Conservation (phyloP, 129 eudicot species). For the Helianthus annuus region HanXRQr2.0-SUNRISE NC_035446.2:105660451-105660950, state of each 20-base stretch:
- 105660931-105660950: conserved; percentile 19
- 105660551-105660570: conserved; percentile 14
- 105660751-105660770: neutral
- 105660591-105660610: conserved; percentile 23
- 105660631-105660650: conserved; percentile 18
- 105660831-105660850: conserved; percentile 25
- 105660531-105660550: conserved; percentile 16
- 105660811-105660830: conserved; percentile 2
- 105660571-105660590: conserved; percentile 31
- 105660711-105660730: conserved; percentile 6
- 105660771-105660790: conserved; percentile 29
- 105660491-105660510: conserved; percentile 23
- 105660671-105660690: neutral
- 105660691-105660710: conserved; percentile 8
- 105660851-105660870: conserved; percentile 8
- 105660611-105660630: conserved; percentile 27
- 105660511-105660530: conserved; percentile 1
- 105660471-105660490: conserved; percentile 14
- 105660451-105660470: conserved; percentile 30
- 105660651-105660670: conserved; percentile 17
- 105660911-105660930: neutral
- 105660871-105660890: conserved; percentile 22
- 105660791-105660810: conserved; percentile 15
- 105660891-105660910: conserved; percentile 14
- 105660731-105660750: conserved; percentile 9